Conservation (phyloP, 2,329 filamentous ascomycete species). For the Verticillium klebahnii region DNA sequence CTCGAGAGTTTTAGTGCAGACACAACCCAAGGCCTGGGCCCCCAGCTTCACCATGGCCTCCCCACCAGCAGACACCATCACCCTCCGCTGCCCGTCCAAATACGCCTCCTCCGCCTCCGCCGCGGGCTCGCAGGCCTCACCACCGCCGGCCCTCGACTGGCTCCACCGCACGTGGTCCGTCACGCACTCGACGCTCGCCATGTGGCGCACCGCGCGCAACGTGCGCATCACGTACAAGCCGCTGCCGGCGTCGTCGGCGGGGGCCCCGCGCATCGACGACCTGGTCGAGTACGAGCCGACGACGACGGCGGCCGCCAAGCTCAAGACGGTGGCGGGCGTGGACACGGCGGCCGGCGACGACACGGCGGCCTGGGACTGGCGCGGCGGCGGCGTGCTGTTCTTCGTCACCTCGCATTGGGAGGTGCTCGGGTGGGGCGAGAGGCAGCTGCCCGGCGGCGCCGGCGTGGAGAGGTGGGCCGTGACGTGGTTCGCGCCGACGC, state of each 20-base stretch:
- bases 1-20: background rate
- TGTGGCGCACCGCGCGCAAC: constrained; percentile 79
- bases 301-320: constrained; percentile 22
- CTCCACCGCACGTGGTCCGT: constrained; percentile 67
- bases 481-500: constrained; percentile 77
- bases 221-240: constrained; percentile 72
- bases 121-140: constrained; percentile 13
- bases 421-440: constrained; percentile 69
- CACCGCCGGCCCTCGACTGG: constrained; percentile 50
- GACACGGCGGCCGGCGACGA: constrained; percentile 42
- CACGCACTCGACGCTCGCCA: constrained; percentile 69
- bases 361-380: constrained; percentile 63
- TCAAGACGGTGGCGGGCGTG: constrained; percentile 61
- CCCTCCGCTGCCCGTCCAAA: constrained; percentile 38
- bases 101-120: constrained; percentile 26
- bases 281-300: constrained; percentile 64
- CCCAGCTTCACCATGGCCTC: constrained; percentile 7
- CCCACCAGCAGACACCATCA: constrained; percentile 4
- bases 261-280: constrained; percentile 58
- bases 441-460: constrained; percentile 26
- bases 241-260: constrained; percentile 35
- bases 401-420: constrained; percentile 78
- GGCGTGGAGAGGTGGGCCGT: constrained; percentile 64
- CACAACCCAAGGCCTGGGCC: background rate
- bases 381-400: constrained; percentile 69